Base-by-base conservation (phyloP, 1,139 yeast genomes). In the Hanseniaspora uvarum region DNA sequence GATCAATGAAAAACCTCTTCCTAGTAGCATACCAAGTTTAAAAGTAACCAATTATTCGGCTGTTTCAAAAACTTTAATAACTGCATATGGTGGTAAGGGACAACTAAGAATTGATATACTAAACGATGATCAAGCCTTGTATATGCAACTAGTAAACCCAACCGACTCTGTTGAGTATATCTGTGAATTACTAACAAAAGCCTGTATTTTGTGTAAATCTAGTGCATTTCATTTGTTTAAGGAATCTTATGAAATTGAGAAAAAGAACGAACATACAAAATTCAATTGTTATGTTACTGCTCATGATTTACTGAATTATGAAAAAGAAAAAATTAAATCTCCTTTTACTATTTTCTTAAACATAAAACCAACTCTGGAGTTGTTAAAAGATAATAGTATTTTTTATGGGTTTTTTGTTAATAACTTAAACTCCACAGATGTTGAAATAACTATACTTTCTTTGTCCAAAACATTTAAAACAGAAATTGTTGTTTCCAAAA, bases 161-260 rank as follows among this genome's bases (percentile, higher is more conserved):
- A 52, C 61, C 6, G 54, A 67, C 11, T 63, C 68, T 21, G 69
- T 75, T 2, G 58, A 72, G 14, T 73, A 76, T 52, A 76, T 88
- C 30, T 77, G 85, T 24, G 84, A 81, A 52, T 69, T 84, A 44
- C 68, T 86, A 7, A 80, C 84, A 57, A 88, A 88, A 64, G 88
- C 96, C 0, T 81, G 79, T 59, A 80, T 89, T 34, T 70, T 88
- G 55, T 80, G 81, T 64, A 89, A 89, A 62, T 76, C 81, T 2
- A 85, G 87, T 53, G 89, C 96, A 3, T 87, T 89, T 67, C 96
- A 89, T 69, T 70, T 89, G 34, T 89, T 89, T 71, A 80, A 77
- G 60, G 68, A 70, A 28, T 37, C 18, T 3, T 53, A 47, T 40
- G 24, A 16, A 5, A 10, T 48, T 7, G 44, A 23, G 14, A 23